Evolutionary conservation across 257 asterid genomes (phyloP), one percentile per base, ranked within the genome.

Genomic region (Catharanthus roseus): DNA sequence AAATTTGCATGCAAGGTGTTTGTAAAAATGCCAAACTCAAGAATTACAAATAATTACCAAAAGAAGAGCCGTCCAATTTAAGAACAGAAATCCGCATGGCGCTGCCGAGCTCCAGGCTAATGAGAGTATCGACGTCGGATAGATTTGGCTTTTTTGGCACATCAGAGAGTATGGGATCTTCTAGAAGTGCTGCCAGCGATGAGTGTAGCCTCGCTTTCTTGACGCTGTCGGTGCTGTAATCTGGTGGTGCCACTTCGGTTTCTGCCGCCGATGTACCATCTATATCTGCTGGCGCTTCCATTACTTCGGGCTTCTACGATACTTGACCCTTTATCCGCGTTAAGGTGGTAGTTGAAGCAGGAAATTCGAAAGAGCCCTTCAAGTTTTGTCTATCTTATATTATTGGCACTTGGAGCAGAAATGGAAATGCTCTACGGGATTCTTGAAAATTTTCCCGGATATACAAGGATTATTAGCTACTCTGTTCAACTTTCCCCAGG

Each of bases 31-130:
- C 54, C 76, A 23, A 69, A 75, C 68, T 61, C 78, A 71, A 56
- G 68, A 67, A 44, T n/a, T 13, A 61, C 3, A 65, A 39, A 18
- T 12, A n/a, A 61, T 3, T 84, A 90, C 98, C 96, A 21, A 90
- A 73, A 31, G 82, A 80, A 24, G 90, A 79, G 39, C 75, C 83
- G 51, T 93, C 98, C 85, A 89, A 49, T 81, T 86, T 90, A 62
- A 82, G 85, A 72, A 91, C 82, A 24, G 91, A 69, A 79, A 91
- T 80, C 50, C 96, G 96, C 99, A 91, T 93, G 62, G 97, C 97
- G 77, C 99, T 93, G 72, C 97, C 99, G 70, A 91, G 90, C 80
- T 93, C 96, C 85, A 89, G 79, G 83, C 85, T 91, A 77, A 93
- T 83, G 58, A 93, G 96, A 31, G 96, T 91, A 79, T 91, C 97